Base-by-base conservation (phyloP, 495 filamentous ascomycete genomes). In the Aspergillus cavernicola region DNA sequence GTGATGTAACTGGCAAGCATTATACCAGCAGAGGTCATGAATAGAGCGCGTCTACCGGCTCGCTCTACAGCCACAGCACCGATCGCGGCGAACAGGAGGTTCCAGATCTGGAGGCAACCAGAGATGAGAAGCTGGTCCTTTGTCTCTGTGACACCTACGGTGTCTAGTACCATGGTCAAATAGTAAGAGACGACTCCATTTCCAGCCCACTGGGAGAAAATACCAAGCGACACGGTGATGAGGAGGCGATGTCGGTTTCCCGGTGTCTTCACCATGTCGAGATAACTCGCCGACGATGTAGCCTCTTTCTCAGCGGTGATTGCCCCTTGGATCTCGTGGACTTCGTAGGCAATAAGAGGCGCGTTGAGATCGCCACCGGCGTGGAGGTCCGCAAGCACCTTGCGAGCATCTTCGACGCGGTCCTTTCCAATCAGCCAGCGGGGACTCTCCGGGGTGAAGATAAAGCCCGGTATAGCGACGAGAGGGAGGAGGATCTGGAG, bases 201-300 rank as follows among this genome's bases (percentile, higher is more conserved):
- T 32, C 84, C 84, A 41, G 74, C 78, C 81, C 82, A 88, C 69
- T 88, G 85, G 5, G 79, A 79, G 18, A 86, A 88, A 62, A 85
- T 78, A 53, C 84, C 83, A n/a, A 85, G 68, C 4, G 77, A 79
- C 15, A 85, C 61, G 31, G 81, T 75, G n/a, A 87, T 64, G 18
- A 66, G 39, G 1, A 86, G 59, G 8, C 84, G 75, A 59, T 82
- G 82, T 6, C 84, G 76, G 71, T 88, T 88, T 43, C 86, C 85
- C 61, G 76, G 80, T 32, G 84, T 86, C 50, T 68, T 66, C 71
- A 87, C 69, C 73, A 87, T 84, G 55, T 85, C 81, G 10, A 57
- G 36, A 64, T 70, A 79, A 24, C 60, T 55, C 13, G 50, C 58
- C 31, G 55, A 56, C 31, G 61, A 63, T n/a, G 49, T 55, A 22